Conservation (phyloP, 2,329 filamentous ascomycete genomes). For the Chaetomiaceae sp. region DNA sequence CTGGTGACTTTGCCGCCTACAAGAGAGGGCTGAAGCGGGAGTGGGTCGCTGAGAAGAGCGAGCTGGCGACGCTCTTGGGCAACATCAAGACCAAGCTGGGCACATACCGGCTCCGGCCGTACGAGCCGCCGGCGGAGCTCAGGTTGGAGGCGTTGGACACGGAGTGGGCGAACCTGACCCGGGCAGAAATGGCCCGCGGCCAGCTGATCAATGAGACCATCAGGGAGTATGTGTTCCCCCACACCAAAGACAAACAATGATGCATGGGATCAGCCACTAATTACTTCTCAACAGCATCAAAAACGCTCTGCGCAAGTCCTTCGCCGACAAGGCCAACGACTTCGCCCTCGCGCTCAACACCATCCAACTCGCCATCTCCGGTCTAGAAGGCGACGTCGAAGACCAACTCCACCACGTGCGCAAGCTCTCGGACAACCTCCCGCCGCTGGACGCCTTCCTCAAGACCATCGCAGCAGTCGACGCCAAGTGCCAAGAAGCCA, state of each 20-base stretch:
- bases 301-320: conserved; percentile 83
- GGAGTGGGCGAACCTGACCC: conserved; percentile 75
- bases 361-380: conserved; percentile 88
- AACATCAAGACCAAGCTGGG: conserved; percentile 99
- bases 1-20: conserved; percentile 75
- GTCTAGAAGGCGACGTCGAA: conserved; percentile 94
- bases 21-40: conserved; percentile 86
- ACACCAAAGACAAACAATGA: neutral
- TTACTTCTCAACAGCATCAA: conserved; percentile 63
- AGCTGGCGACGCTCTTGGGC: conserved; percentile 83
- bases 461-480: conserved; percentile 82
- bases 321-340: conserved; percentile 97
- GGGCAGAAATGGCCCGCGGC: conserved; percentile 80
- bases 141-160: conserved; percentile 75
- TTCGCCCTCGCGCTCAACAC: conserved; percentile 95
- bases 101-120: conserved; percentile 86
- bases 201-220: conserved; percentile 98
- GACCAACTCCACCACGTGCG: conserved; percentile 87
- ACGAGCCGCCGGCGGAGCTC: conserved; percentile 81
- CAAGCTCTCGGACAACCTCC: conserved; percentile 76
- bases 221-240: conserved; percentile 61
- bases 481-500: conserved; percentile 86
- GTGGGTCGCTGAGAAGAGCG: conserved; percentile 97
- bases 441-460: conserved; percentile 86
- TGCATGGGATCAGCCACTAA: neutral